phyloP scores from a whole-genome alignment of 768 basidiomycete genomes.

The Omphalotus guepiniiformis region DNA sequence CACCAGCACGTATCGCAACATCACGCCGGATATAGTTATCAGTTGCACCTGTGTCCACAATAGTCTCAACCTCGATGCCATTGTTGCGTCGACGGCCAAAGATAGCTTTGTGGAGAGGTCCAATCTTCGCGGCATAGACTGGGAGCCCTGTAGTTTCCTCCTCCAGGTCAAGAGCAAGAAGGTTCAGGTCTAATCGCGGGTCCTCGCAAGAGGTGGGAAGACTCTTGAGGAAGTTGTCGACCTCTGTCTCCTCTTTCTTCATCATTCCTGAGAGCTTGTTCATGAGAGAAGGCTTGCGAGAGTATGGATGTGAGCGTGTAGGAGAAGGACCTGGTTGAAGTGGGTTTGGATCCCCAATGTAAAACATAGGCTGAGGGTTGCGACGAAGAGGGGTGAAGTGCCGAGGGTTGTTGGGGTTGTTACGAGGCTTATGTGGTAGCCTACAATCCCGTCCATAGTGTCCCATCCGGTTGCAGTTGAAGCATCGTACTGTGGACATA shows the following conservation, averaged over 20 bases:
- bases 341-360: not conserved
- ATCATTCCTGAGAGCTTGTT: not conserved
- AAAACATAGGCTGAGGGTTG: not conserved
- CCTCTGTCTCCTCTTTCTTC: not conserved
- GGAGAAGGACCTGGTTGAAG: not conserved
- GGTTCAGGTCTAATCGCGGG: not conserved
- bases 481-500: slow-evolving; percentile 8
- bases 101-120: not conserved
- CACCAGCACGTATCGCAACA: not conserved
- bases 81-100: not conserved
- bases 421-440: not conserved
- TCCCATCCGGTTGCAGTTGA: slow-evolving; percentile 11
- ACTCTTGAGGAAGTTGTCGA: not conserved
- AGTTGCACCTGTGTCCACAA: slow-evolving; percentile 12
- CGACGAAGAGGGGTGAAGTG: not conserved
- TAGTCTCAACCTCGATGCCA: not conserved
- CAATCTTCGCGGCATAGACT: slow-evolving; percentile 4
- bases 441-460: slow-evolving; percentile 11
- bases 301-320: not conserved
- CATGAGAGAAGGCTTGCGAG: not conserved
- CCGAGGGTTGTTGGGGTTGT: no score
- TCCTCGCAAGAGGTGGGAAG: no score
- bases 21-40: slow-evolving; percentile 8
- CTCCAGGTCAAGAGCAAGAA: not conserved
- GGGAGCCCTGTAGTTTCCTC: slow-evolving; percentile 5